Evolutionary conservation across 345 rosid genomes (phyloP).

Genomic region (Boechera stricta): DNA sequence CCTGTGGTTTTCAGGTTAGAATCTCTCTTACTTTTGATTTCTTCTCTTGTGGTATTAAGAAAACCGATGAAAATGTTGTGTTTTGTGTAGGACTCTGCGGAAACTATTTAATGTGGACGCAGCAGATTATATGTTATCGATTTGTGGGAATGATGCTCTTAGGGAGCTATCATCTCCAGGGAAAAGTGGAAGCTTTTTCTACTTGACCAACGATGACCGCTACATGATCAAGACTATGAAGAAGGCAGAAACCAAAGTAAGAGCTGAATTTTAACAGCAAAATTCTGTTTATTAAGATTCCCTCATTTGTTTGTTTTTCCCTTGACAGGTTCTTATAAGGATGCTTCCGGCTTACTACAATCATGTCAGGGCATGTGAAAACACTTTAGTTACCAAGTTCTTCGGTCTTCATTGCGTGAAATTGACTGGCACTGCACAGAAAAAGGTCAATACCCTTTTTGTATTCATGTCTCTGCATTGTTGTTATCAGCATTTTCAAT

Average conservation of each 20-base stretch:
- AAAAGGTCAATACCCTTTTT: conserved; percentile 59
- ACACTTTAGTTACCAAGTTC: conserved; percentile 92
- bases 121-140: conserved; percentile 96
- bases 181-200: conserved; percentile 97
- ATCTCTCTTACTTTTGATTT: not conserved
- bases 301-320: conserved; percentile 10
- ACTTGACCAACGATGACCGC: conserved; percentile 85
- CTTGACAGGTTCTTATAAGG: conserved; percentile 80
- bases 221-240: conserved; percentile 99
- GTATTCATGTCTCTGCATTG: not conserved
- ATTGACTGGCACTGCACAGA: conserved; percentile 71
- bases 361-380: conserved; percentile 87
- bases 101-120: conserved; percentile 89
- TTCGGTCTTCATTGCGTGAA: conserved; percentile 97
- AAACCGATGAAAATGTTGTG: conserved; percentile 3
- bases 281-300: not conserved
- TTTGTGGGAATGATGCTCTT: conserved; percentile 94
- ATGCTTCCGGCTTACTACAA: conserved; percentile 96
- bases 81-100: conserved; percentile 73
- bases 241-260: conserved; percentile 91
- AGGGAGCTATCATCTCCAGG: conserved; percentile 99
- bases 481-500: conserved; percentile 12
- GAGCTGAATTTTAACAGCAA: not conserved
- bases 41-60: not conserved
- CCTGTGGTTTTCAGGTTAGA: conserved; percentile 94